A percentile compares a stretch with the other conserved stretches of the same genome.
Evolutionary conservation across 176 grass and related monocot genomes (phyloP).

Genomic region (Hordeum marinum): DNA sequence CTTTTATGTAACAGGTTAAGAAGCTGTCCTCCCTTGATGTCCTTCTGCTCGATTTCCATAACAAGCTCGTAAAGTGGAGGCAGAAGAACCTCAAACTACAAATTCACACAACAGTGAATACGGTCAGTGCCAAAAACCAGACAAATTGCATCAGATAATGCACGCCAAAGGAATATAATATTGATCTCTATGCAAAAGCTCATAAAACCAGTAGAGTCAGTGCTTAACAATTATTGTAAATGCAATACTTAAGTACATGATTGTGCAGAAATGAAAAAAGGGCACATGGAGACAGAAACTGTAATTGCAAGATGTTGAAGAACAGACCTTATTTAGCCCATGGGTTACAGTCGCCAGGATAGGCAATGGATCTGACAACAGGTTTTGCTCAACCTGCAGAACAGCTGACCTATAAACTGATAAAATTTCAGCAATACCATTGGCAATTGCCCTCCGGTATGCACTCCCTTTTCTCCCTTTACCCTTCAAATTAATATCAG

Average conservation of each 20-base stretch:
- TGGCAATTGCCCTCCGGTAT: conserved; percentile 84
- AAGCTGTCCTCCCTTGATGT: conserved; percentile 89
- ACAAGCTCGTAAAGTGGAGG: conserved; percentile 75
- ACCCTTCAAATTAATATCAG: conserved; percentile 28
- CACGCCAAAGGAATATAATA: conserved; percentile 5
- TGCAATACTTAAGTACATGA: not conserved
- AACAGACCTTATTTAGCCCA: conserved; percentile 77
- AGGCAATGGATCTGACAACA: conserved; percentile 82
- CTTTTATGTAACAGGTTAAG: conserved; percentile 91
- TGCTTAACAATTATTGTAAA: conserved; percentile 1
- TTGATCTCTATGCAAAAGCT: not conserved
- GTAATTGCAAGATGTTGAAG: not conserved
- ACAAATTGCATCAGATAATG: not conserved
- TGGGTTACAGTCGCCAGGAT: conserved; percentile 78
- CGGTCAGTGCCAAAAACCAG: conserved; percentile 1
- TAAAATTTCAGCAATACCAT: conserved; percentile 93
- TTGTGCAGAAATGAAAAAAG: not conserved
- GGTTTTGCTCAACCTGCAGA: conserved; percentile 92
- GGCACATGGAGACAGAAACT: not conserved
- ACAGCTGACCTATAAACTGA: conserved; percentile 91
- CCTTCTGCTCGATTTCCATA: conserved; percentile 75
- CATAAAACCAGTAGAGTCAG: not conserved
- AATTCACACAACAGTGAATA: not conserved
- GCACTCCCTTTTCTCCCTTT: conserved; percentile 70
- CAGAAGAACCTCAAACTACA: conserved; percentile 87